phyloP scores from a whole-genome alignment of 306 rosid species.

The Begonia masoniana region DNA sequence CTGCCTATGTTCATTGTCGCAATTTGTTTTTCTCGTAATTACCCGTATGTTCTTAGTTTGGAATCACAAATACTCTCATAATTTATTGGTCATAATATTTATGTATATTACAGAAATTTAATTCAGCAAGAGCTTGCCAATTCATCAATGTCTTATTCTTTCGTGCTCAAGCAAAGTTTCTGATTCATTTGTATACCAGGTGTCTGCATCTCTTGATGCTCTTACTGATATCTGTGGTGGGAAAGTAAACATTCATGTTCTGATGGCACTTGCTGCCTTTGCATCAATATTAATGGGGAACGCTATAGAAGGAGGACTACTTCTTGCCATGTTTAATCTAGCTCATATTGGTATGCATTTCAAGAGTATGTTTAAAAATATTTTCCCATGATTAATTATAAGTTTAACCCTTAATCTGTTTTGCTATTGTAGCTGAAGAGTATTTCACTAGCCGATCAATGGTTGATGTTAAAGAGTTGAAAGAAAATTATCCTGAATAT shows the following conservation, averaged over 20 bases:
- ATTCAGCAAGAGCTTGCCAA: neutral
- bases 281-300: conserved; percentile 89
- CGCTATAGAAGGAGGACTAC: conserved; percentile 88
- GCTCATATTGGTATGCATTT: conserved; percentile 79
- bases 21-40: too few relatives aligned
- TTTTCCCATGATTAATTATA: conserved; percentile 5
- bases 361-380: neutral
- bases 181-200: conserved; percentile 25
- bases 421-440: conserved; percentile 71
- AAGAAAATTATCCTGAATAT: conserved; percentile 88
- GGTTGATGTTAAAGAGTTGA: conserved; percentile 86
- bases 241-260: conserved; percentile 83
- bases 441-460: conserved; percentile 82
- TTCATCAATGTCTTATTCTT: conserved; percentile 1
- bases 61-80: too few relatives aligned
- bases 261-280: conserved; percentile 97
- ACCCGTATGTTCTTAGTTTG: too few relatives aligned
- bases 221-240: conserved; percentile 69
- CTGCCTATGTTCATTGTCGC: too few relatives aligned
- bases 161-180: conserved; percentile 5
- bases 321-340: conserved; percentile 90
- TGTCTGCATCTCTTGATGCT: conserved; percentile 91
- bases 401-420: conserved; percentile 15
- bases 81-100: too few relatives aligned
- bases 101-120: too few relatives aligned